Conservation (phyloP, 768 basidiomycete genomes). For the Suillus alpinus region DNA sequence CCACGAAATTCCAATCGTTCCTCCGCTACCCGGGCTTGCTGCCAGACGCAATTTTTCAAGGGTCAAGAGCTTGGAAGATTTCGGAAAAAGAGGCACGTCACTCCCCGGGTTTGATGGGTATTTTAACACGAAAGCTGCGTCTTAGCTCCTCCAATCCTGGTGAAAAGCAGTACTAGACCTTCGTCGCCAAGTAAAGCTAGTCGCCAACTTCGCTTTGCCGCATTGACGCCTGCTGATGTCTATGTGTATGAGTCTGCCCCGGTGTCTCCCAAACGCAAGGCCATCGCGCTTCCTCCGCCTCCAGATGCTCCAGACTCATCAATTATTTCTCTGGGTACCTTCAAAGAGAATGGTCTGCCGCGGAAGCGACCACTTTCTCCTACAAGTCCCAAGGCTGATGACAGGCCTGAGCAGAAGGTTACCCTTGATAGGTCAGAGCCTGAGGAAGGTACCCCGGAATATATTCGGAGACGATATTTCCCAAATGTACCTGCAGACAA, state of each 20-base stretch:
- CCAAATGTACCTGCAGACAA: conserved; percentile 66
- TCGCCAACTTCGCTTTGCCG: conserved; percentile 70
- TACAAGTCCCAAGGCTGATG: conserved; percentile 2
- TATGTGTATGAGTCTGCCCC: conserved; percentile 83
- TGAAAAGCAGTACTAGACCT: conserved; percentile 54
- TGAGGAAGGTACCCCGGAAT: conserved; percentile 76
- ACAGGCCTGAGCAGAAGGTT: no score
- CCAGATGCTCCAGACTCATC: conserved; percentile 23
- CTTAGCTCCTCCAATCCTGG: conserved; percentile 42
- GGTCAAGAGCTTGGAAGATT: conserved; percentile 29
- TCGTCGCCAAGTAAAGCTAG: conserved; percentile 43
- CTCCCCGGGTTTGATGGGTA: not conserved
- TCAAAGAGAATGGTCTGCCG: conserved; percentile 22
- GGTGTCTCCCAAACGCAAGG: conserved; percentile 60
- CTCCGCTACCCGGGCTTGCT: conserved; percentile 8
- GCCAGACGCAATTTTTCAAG: conserved; percentile 23
- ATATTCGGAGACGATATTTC: conserved; percentile 83
- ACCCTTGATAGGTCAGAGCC: conserved; percentile 26
- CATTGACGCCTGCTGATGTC: conserved; percentile 69
- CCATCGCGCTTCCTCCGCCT: conserved; percentile 53
- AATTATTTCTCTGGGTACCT: conserved; percentile 38
- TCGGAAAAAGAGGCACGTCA: conserved; percentile 19
- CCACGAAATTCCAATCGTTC: not conserved
- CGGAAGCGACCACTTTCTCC: conserved; percentile 10
- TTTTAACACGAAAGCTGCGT: conserved; percentile 23